Evolutionary conservation across 2,329 filamentous ascomycete genomes (phyloP).

Genomic region (Colletotrichum tabaci): DNA sequence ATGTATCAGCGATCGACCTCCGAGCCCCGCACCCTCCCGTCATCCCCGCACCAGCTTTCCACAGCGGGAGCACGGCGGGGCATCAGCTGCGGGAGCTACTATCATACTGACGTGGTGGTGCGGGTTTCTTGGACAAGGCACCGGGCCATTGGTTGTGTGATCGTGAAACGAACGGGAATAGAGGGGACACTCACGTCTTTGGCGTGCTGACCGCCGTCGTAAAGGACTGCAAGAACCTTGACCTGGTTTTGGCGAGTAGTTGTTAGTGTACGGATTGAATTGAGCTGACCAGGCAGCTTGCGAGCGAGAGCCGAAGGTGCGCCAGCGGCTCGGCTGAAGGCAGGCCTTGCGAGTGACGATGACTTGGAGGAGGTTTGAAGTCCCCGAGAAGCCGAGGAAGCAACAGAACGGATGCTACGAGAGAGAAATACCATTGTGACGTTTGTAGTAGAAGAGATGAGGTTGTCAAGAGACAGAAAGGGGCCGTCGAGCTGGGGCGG

Average conservation of each 20-base stretch:
- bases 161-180: background rate
- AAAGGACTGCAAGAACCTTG: slow-evolving; percentile 94
- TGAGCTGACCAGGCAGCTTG: slow-evolving; percentile 54
- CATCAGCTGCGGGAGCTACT: slow-evolving; percentile 33
- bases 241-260: slow-evolving; percentile 72
- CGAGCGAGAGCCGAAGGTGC: slow-evolving; percentile 55
- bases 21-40: slow-evolving; percentile 41
- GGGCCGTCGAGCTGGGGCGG: background rate
- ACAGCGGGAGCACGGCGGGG: slow-evolving; percentile 29
- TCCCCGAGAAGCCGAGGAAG: slow-evolving; percentile 47
- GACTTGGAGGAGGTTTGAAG: slow-evolving; percentile 47
- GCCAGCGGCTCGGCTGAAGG: slow-evolving; percentile 37
- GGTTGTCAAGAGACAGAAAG: slow-evolving; percentile 9
- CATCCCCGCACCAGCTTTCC: slow-evolving; percentile 39
- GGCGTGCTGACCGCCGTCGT: slow-evolving; percentile 93
- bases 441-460: slow-evolving; percentile 7
- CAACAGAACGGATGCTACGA: slow-evolving; percentile 47
- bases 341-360: slow-evolving; percentile 43
- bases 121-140: background rate
- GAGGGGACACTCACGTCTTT: slow-evolving; percentile 75
- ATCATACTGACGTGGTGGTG: slow-evolving; percentile 38
- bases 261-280: slow-evolving; percentile 73
- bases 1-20: slow-evolving; percentile 43
- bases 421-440: slow-evolving; percentile 52
- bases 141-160: too few relatives aligned